Evolutionary conservation across 1,284 basidiomycete genomes (phyloP).

Genomic region (Vanrija humicola): DNA sequence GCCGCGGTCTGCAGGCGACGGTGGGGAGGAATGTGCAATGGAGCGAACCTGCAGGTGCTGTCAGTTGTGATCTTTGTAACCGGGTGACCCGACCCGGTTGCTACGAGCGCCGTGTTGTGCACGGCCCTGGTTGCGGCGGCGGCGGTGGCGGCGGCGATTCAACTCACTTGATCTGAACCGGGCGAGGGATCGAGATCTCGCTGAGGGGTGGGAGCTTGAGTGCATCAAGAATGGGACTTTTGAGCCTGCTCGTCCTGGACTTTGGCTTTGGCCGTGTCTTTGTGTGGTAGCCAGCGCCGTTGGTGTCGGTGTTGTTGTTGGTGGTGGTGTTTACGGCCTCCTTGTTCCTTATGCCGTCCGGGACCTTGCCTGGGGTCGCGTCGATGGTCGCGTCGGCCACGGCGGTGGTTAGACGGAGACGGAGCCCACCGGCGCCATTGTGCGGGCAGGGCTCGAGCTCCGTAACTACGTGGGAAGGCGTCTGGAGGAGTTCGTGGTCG

Average conservation of each 20-base stretch:
- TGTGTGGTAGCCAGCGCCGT: neutral
- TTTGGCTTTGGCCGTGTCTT: neutral
- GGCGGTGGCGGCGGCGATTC: neutral
- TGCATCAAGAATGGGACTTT: constrained; percentile 17
- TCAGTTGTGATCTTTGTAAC: no score
- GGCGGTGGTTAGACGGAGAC: neutral
- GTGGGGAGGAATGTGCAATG: constrained; percentile 46
- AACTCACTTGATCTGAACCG: constrained; percentile 29
- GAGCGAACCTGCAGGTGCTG: constrained; percentile 40
- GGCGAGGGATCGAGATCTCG: constrained; percentile 22
- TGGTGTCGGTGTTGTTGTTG: neutral
- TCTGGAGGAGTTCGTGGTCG: no score
- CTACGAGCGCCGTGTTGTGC: neutral
- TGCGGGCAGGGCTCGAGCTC: neutral
- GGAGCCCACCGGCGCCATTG: neutral
- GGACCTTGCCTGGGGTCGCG: neutral
- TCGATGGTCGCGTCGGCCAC: neutral
- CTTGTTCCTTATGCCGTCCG: neutral
- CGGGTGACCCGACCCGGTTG: no score
- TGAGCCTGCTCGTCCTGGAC: constrained; percentile 3
- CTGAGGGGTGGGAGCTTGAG: constrained; percentile 24
- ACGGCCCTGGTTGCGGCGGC: neutral
- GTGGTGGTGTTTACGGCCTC: no score
- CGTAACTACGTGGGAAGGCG: neutral
- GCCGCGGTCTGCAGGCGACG: constrained; percentile 77